Evolutionary conservation across 2,329 filamentous ascomycete species (phyloP).

Genomic region (Apiospora aurea): DNA sequence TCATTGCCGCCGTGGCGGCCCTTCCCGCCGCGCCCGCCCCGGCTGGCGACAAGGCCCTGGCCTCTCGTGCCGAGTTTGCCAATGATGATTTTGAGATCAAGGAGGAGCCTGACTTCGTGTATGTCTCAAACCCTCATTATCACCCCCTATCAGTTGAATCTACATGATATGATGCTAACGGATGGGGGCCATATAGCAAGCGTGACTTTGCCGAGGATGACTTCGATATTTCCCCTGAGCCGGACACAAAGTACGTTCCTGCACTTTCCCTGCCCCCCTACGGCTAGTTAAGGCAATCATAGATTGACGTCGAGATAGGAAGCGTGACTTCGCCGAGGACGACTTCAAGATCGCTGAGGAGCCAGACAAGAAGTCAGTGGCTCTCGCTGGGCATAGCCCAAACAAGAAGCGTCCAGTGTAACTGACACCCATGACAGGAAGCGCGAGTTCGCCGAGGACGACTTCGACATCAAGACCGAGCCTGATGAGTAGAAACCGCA

Average conservation of each 20-base stretch:
- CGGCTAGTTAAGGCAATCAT: neutral
- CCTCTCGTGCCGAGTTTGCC: neutral
- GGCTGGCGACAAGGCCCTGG: neutral
- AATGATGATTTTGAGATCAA: conserved; percentile 19
- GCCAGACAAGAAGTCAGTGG: conserved; percentile 14
- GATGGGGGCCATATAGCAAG: neutral
- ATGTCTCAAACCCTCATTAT: neutral
- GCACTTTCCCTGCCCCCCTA: neutral
- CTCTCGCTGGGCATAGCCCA: too few species aligned
- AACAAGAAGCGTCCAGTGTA: neutral
- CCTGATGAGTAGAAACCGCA: conserved; percentile 11
- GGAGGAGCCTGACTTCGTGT: conserved; percentile 16
- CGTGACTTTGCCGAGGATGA: conserved; percentile 1
- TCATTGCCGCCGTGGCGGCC: conserved; percentile 21
- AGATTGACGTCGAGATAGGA: neutral
- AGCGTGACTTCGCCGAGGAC: conserved; percentile 10
- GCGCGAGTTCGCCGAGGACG: neutral
- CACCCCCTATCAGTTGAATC: neutral
- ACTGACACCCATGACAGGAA: neutral
- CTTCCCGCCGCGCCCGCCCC: neutral
- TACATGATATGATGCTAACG: neutral
- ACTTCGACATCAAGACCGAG: conserved; percentile 20
- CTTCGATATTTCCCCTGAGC: conserved; percentile 13
- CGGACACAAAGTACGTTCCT: conserved; percentile 1
- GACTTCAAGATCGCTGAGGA: neutral